These are phyloP conservation scores for Eudorina sp. DNA, from an alignment of 139 green algal species.

Conservation along the genomic window DNA sequence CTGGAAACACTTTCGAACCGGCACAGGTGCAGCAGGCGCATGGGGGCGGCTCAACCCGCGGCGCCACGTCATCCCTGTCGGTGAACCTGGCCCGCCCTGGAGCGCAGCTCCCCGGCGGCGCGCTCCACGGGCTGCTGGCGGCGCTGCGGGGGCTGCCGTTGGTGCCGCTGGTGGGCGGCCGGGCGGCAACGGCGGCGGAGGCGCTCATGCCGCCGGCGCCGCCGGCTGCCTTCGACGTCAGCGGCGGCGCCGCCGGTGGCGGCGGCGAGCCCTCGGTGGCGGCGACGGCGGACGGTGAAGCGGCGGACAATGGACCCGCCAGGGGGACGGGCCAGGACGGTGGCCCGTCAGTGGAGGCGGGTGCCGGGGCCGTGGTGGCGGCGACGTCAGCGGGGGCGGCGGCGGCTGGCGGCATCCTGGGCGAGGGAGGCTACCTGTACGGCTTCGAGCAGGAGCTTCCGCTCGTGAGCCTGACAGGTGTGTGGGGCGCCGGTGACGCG, in stretches of 20 bases:
- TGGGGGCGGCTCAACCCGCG: not conserved
- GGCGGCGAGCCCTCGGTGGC: too few species aligned
- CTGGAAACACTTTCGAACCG: too few species aligned
- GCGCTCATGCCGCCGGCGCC: conserved; percentile 22
- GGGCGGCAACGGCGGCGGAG: not conserved
- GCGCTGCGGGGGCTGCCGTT: conserved; percentile 17
- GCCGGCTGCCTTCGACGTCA: too few species aligned
- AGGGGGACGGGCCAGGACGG: too few species aligned
- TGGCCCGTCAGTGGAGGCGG: too few species aligned
- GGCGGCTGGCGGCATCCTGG: not conserved
- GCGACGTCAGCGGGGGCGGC: not conserved
- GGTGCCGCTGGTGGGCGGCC: conserved; percentile 21
- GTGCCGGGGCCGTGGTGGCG: too few species aligned
- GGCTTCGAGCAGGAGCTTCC: conserved; percentile 41
- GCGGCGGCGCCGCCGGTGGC: not conserved
- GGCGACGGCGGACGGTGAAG: too few species aligned
- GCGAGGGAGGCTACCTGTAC: conserved; percentile 36
- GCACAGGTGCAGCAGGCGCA: conserved; percentile 16
- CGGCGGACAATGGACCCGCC: too few species aligned
- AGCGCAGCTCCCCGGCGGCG: too few species aligned
- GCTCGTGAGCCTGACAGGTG: conserved; percentile 22
- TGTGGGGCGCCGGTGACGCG: too few species aligned
- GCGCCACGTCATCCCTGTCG: not conserved
- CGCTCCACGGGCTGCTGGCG: not conserved
- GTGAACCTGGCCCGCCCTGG: not conserved